A percentile compares a stretch with the other conserved stretches of the same genome.
These are phyloP conservation scores for Suillus cothurnatus DNA, from an alignment of 768 basidiomycete genomes.

Conservation along the genomic window DNA sequence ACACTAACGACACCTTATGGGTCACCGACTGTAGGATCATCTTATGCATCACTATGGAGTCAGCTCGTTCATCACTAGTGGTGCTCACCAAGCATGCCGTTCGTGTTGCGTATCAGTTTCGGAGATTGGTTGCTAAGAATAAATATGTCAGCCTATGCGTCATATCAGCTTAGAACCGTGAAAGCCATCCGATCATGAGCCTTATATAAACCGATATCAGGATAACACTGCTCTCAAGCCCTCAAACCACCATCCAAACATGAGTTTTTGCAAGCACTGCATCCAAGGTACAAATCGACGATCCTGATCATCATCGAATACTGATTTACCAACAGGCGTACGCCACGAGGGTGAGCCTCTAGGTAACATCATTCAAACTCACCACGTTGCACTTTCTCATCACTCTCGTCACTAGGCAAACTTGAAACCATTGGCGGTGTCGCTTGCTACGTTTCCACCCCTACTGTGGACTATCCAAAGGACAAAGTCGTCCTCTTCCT, in stretches of 20 bases:
- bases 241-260: conserved; percentile 20
- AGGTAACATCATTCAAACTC: conserved; percentile 33
- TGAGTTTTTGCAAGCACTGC: conserved; percentile 62
- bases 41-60: background rate
- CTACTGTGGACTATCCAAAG: conserved; percentile 50
- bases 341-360: conserved; percentile 50
- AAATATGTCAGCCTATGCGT: background rate
- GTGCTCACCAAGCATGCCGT: too few species aligned
- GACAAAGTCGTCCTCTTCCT: conserved; percentile 59
- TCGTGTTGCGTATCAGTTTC: background rate
- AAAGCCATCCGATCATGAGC: background rate
- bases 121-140: background rate
- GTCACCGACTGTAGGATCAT: too few species aligned
- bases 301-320: background rate
- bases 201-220: background rate
- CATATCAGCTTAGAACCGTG: background rate
- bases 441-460: conserved; percentile 54
- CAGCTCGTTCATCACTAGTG: too few species aligned
- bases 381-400: background rate
- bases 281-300: conserved; percentile 43
- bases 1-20: background rate
- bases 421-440: conserved; percentile 50
- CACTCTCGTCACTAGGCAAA: conserved; percentile 41
- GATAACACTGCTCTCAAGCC: background rate
- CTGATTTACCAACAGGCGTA: conserved; percentile 38